Conservation (phyloP, 768 basidiomycete genomes). For the Amanita pseudoporphyria region DNA sequence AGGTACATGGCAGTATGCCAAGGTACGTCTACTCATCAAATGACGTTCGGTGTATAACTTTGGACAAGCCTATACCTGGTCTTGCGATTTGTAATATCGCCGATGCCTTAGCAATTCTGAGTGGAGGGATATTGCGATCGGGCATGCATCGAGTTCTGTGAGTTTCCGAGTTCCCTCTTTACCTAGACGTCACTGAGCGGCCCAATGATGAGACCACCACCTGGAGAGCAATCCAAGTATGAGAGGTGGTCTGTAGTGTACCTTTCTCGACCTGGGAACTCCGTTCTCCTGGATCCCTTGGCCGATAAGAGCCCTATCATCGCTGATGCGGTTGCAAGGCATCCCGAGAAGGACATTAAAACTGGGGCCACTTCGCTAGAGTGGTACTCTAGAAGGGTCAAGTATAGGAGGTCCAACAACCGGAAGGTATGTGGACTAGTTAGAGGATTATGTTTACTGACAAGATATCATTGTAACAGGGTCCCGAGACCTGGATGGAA, state of each 20-base stretch:
- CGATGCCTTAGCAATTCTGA: constrained; percentile 52
- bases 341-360: neutral
- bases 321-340: constrained; percentile 27
- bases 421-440: neutral
- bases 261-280: constrained; percentile 47
- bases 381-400: neutral
- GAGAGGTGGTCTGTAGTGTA: constrained; percentile 54
- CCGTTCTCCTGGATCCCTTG: constrained; percentile 34
- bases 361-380: neutral
- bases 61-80: constrained; percentile 36
- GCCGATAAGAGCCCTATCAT: constrained; percentile 34
- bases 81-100: constrained; percentile 56
- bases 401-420: neutral
- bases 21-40: constrained; percentile 27
- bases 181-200: neutral
- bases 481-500: constrained; percentile 37
- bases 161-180: neutral
- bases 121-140: constrained; percentile 54
- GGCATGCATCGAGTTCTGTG: constrained; percentile 48
- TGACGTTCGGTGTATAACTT: neutral
- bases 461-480: neutral
- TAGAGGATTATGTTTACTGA: neutral
- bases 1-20: constrained; percentile 60
- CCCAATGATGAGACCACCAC: constrained; percentile 30
- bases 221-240: constrained; percentile 34